These are phyloP conservation scores for Plasmodium coatneyi DNA, from an alignment of 169 alveolate species.

Conservation along the genomic window DNA sequence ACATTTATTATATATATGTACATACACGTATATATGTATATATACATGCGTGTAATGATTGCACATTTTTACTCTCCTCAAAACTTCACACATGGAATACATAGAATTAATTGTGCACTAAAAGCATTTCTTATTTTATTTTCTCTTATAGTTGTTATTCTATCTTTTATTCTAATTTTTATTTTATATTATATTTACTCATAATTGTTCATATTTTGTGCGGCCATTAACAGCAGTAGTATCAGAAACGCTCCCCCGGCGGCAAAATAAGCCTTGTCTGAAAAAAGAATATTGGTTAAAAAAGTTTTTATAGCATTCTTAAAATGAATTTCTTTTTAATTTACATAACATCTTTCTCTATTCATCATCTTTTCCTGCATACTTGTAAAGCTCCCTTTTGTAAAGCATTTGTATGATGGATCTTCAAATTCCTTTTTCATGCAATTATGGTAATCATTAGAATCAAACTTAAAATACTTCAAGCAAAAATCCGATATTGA, in stretches of 20 bases:
- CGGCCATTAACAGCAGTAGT: not conserved
- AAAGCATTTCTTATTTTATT: not conserved
- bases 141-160: too few relatives aligned
- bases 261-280: not conserved
- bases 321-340: not conserved
- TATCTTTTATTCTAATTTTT: too few relatives aligned
- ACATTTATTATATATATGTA: not conserved
- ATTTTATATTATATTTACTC: not conserved
- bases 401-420: not conserved
- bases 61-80: not conserved
- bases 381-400: not conserved
- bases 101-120: not conserved
- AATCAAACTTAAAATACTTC: not conserved
- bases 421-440: not conserved
- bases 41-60: not conserved
- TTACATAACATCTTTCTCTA: not conserved
- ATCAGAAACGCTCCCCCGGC: not conserved
- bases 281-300: not conserved
- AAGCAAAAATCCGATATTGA: slow-evolving; percentile 42
- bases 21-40: not conserved
- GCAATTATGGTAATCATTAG: not conserved
- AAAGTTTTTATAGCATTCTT: not conserved
- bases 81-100: not conserved
- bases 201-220: not conserved
- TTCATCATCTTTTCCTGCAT: not conserved